A percentile compares a stretch with the other conserved stretches of the same genome.
phyloP scores from a whole-genome alignment of 1,284 basidiomycete genomes.

The Amylostereum areolatum region DNA sequence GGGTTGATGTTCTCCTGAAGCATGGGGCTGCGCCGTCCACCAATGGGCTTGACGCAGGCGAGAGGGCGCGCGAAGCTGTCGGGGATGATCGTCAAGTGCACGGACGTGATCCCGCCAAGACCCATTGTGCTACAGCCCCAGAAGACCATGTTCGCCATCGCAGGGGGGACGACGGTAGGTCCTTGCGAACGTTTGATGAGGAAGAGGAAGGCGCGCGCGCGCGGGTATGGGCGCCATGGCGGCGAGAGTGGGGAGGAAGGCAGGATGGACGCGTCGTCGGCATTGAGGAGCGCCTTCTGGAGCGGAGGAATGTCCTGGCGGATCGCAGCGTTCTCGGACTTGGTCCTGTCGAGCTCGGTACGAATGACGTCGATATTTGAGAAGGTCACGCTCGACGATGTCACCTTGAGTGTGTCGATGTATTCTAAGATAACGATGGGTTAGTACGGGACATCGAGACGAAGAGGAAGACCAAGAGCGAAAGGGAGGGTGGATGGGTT shows the following conservation, averaged over 20 bases:
- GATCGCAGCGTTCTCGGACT: slow-evolving; percentile 80
- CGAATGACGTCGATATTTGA: slow-evolving; percentile 89
- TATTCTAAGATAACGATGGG: slow-evolving; percentile 72
- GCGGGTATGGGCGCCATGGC: slow-evolving; percentile 20
- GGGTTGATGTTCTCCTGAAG: slow-evolving; percentile 83
- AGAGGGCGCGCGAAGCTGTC: slow-evolving; percentile 34
- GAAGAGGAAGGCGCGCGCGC: slow-evolving; percentile 22
- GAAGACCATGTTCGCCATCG: slow-evolving; percentile 41
- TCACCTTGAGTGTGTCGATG: slow-evolving; percentile 89
- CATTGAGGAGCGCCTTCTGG: slow-evolving; percentile 72
- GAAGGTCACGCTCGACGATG: slow-evolving; percentile 86
- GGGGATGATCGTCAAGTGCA: slow-evolving; percentile 80
- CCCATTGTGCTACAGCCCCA: slow-evolving; percentile 65
- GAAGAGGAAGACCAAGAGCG: no score
- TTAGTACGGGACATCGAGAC: no score
- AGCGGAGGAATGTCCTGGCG: slow-evolving; percentile 80
- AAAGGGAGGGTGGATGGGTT: no score
- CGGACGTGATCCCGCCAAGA: slow-evolving; percentile 72
- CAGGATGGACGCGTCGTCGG: slow-evolving; percentile 31
- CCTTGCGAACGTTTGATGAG: slow-evolving; percentile 80
- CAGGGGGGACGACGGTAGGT: slow-evolving; percentile 65
- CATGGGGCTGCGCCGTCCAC: slow-evolving; percentile 20
- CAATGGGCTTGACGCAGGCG: slow-evolving; percentile 14
- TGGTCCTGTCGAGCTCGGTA: slow-evolving; percentile 74
- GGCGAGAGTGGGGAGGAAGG: slow-evolving; percentile 42